Conservation (phyloP, 371 early-diverging fungal species). For the Umbelopsis sp. region DNA sequence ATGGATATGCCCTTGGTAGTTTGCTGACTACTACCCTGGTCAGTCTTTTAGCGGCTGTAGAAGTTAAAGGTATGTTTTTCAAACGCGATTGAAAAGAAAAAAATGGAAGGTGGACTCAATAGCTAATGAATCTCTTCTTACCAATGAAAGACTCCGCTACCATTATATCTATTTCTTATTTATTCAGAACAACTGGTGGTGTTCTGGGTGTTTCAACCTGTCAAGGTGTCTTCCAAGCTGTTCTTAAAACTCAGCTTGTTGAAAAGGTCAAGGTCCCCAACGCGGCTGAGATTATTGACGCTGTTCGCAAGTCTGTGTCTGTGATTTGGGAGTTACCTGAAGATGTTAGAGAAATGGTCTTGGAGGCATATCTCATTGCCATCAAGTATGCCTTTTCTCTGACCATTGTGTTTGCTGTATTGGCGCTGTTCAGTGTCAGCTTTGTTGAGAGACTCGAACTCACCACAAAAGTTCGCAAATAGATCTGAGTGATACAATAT, state of each 20-base stretch:
- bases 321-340: conserved; percentile 29
- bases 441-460: conserved; percentile 56
- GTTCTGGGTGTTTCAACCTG: conserved; percentile 47
- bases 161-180: conserved; percentile 47
- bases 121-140: no score
- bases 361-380: conserved; percentile 44
- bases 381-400: conserved; percentile 39
- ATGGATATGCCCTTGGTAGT: conserved; percentile 49
- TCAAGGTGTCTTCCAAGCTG: conserved; percentile 46
- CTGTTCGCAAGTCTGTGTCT: conserved; percentile 21
- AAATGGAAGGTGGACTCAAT: background rate
- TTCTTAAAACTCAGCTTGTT: conserved; percentile 33
- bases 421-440: conserved; percentile 43
- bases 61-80: conserved; percentile 32
- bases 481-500: background rate
- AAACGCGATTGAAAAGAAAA: background rate
- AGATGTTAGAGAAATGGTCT: conserved; percentile 38
- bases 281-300: conserved; percentile 29
- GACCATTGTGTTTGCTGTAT: conserved; percentile 33
- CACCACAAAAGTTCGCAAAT: conserved; percentile 42
- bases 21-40: conserved; percentile 51
- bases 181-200: conserved; percentile 49
- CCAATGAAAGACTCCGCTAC: conserved; percentile 51
- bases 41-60: conserved; percentile 52
- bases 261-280: conserved; percentile 45